Evolutionary conservation across 2,329 filamentous ascomycete species (phyloP).

Genomic region (Aspergillus persii): DNA sequence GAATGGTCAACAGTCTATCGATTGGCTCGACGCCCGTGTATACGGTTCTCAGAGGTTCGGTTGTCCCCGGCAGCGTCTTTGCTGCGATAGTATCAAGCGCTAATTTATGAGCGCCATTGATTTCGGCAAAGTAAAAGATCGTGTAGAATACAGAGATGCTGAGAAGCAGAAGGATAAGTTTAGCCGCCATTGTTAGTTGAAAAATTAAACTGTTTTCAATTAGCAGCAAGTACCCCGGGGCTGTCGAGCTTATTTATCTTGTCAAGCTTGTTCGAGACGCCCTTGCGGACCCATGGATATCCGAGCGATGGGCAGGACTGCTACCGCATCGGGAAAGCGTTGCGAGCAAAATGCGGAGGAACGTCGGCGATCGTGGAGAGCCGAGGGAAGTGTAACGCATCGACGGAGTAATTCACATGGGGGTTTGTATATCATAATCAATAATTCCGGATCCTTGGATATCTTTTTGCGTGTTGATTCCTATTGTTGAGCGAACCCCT

Average conservation of each 20-base stretch:
- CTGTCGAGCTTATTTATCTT: background rate
- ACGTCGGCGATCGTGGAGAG: no score
- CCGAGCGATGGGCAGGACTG: background rate
- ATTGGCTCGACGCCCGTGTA: constrained; percentile 36
- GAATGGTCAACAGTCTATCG: constrained; percentile 30
- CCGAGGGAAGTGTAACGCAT: background rate
- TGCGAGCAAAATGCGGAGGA: constrained; percentile 3
- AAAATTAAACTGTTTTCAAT: no score
- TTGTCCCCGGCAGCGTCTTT: constrained; percentile 24
- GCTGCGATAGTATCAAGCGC: constrained; percentile 19
- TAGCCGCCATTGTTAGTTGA: constrained; percentile 18
- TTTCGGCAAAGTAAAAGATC: constrained; percentile 33
- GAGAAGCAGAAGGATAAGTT: constrained; percentile 29
- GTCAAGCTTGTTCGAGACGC: background rate
- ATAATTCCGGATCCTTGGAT: no score
- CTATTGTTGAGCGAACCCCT: background rate
- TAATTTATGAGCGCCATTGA: constrained; percentile 30
- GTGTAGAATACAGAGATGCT: constrained; percentile 32
- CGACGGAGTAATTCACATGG: background rate
- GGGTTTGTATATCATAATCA: background rate
- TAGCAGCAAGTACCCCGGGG: background rate
- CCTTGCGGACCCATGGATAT: background rate
- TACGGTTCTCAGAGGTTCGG: constrained; percentile 28
- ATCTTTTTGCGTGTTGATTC: background rate
- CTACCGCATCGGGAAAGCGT: background rate